Evolutionary conservation across 2,329 filamentous ascomycete genomes (phyloP).

Genomic region (Penicillium sp.): DNA sequence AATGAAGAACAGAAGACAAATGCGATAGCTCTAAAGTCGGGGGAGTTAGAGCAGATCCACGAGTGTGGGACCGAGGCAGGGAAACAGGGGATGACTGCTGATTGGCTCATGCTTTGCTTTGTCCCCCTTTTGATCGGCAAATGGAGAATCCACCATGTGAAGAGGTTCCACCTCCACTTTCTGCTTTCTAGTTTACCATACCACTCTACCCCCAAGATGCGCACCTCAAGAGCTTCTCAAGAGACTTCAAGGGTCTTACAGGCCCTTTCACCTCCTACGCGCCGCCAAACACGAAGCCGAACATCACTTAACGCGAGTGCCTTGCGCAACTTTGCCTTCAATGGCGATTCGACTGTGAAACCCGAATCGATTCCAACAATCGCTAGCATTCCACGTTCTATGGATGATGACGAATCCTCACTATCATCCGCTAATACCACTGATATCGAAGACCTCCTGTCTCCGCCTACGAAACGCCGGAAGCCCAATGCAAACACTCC

Average conservation of each 20-base stretch:
- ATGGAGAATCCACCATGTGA: conserved; percentile 20
- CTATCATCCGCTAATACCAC: conserved; percentile 38
- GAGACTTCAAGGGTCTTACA: conserved; percentile 60
- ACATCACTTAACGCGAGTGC: conserved; percentile 22
- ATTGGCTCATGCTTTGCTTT: not conserved
- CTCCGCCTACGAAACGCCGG: conserved; percentile 46
- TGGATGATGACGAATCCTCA: conserved; percentile 32
- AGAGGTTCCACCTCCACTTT: not conserved
- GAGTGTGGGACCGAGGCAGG: conserved; percentile 20
- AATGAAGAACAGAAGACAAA: conserved; percentile 5
- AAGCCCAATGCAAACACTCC: conserved; percentile 44
- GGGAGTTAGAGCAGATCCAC: conserved; percentile 7
- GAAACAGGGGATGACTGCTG: conserved; percentile 1
- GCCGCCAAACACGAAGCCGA: conserved; percentile 48
- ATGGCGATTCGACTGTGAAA: conserved; percentile 14
- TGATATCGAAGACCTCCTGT: conserved; percentile 61
- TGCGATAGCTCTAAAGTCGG: not conserved
- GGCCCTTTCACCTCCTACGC: conserved; percentile 42
- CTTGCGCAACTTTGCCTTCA: conserved; percentile 30
- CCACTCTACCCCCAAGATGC: conserved; percentile 44
- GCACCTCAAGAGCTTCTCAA: conserved; percentile 58
- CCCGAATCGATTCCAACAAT: conserved; percentile 32
- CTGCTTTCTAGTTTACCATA: not conserved
- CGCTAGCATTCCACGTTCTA: conserved; percentile 21
- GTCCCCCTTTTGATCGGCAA: conserved; percentile 8